Base-by-base conservation (phyloP, 2,329 filamentous ascomycete genomes). In the Aspergillus sp. region DNA sequence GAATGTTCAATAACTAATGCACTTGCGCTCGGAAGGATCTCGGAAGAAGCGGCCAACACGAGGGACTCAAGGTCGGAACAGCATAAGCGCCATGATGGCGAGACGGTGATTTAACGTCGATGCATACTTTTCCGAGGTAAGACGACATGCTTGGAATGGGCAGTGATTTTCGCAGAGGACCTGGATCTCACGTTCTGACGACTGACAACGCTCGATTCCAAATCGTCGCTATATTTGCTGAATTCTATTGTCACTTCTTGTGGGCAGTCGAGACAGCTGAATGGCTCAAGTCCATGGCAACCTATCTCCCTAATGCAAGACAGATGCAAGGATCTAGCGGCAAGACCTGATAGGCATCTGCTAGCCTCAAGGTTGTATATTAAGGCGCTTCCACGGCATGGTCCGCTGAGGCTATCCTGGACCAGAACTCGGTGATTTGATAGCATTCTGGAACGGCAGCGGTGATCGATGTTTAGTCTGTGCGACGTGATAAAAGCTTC, bases 401-500 rank as follows among this genome's bases (percentile, higher is more conserved):
- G 31, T 22, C 19, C 43, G 46, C 25, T 30, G 34, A 43, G 55
- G 55, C 28, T 46, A 58, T 34, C 48, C 55, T 38, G n/a, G 55
- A 34, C 54, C 38, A 43, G 17, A 30, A 23, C 45, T 43, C 8
- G 9, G 23, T 53, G 56, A 54, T 60, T 49, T 43, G 54, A 50
- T 34, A 45, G 31, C 25, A 45, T 43, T 60, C 43, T 19, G 25
- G 28, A 53, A 53, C 19, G 2, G 25, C 28, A 43, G 17, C 28
- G 25, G 52, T 47, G 38, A 48, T 61, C 46, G 43, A 45, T 56
- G 49, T 52, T 61, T 56, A 59, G 38, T 41, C 59, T 59, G 62
- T 66, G 49, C 54, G 34, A 61, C 59, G 43, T 19, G 52, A 47
- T 49, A 60, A 63, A 63, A 59, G 55, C 57, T 62, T 60, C 47